Evolutionary conservation across 768 basidiomycete genomes (phyloP).

Genomic region (Tricholomella constricta): DNA sequence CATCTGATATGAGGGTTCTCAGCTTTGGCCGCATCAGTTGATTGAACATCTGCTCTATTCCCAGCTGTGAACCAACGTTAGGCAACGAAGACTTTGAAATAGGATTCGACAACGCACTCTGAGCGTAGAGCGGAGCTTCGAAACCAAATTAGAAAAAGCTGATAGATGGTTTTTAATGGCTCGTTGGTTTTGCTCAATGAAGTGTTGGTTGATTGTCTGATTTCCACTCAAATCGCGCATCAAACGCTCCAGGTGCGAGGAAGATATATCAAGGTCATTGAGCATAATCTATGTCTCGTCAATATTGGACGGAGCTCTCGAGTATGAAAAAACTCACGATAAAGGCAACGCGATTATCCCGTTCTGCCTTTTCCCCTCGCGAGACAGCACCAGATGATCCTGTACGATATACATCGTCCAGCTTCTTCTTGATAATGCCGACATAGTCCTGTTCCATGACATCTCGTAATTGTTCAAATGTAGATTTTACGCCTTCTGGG

Average conservation of each 20-base stretch:
- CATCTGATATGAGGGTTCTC: slow-evolving; percentile 79
- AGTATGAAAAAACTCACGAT: slow-evolving; percentile 85
- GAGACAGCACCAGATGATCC: slow-evolving; percentile 42
- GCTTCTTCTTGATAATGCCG: slow-evolving; percentile 75
- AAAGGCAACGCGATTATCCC: slow-evolving; percentile 77
- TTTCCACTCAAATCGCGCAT: slow-evolving; percentile 62
- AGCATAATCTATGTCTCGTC: slow-evolving; percentile 64
- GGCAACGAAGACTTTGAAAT: slow-evolving; percentile 1
- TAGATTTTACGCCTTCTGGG: slow-evolving; percentile 53
- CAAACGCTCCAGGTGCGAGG: slow-evolving; percentile 85
- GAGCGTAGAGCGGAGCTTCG: slow-evolving; percentile 70
- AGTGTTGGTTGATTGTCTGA: slow-evolving; percentile 64
- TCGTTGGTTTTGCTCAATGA: slow-evolving; percentile 57
- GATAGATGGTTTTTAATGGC: slow-evolving; percentile 49
- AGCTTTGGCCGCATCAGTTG: slow-evolving; percentile 88
- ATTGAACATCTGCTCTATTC: slow-evolving; percentile 94
- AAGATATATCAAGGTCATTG: slow-evolving; percentile 94
- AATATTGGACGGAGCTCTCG: not conserved
- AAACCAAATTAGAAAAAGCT: slow-evolving; percentile 53
- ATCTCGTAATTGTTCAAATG: slow-evolving; percentile 64
- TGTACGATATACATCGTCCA: slow-evolving; percentile 84
- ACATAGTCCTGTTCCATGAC: slow-evolving; percentile 84
- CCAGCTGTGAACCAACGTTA: slow-evolving; percentile 47
- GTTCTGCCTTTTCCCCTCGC: slow-evolving; percentile 75
- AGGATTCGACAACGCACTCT: slow-evolving; percentile 49